Evolutionary conservation across 495 filamentous ascomycete genomes (phyloP), one percentile per base, ranked within the genome.

Genomic region (Astrothelium macrocarpum): DNA sequence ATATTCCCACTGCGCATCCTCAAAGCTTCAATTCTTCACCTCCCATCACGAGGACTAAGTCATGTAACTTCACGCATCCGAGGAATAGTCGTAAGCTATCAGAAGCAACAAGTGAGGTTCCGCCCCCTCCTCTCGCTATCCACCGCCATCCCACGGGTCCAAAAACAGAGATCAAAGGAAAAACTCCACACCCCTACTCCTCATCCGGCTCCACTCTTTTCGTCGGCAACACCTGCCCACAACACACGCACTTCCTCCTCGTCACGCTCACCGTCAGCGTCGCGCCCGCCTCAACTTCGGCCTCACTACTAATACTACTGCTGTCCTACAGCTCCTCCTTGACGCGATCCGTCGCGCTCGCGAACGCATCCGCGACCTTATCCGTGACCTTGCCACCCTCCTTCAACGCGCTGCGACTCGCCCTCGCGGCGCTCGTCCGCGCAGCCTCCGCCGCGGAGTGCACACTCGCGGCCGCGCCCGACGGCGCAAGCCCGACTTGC

Each of bases 341-440:
- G 60, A 64, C 61, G 46, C 53, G 42, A 45, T 69, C 65, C 31
- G 65, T 64, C 11, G 69, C 60, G 20, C 34, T 45, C 34, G 34
- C 2, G 60, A 18, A 36, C 34, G 60, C 32, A 18, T 84, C 83
- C 67, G 78, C 81, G 32, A 83, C 79, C 70, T 87, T 84, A 66
- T 86, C 79, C 23, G 82, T 80, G 2, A 79, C 81, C 76, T 90
- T 90, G 70, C 87, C 76, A 29, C 88, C 90, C 34, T 89, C 83
- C 5, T 78, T 78, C 61, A 61, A 61, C 25, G 65, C 72, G 25
- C 62, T 85, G 74, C 49, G 34, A 64, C 78, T 66, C 73, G 71
- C 43, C 31, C 20, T 64, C 64, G 62, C 62, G 43, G 63, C 68
- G 39, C 59, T 62, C 12, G 70, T 56, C 29, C 46, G 49, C 31